phyloP scores from a whole-genome alignment of 2,329 filamentous ascomycete species.

The Biscogniauxia mediterranea region DNA sequence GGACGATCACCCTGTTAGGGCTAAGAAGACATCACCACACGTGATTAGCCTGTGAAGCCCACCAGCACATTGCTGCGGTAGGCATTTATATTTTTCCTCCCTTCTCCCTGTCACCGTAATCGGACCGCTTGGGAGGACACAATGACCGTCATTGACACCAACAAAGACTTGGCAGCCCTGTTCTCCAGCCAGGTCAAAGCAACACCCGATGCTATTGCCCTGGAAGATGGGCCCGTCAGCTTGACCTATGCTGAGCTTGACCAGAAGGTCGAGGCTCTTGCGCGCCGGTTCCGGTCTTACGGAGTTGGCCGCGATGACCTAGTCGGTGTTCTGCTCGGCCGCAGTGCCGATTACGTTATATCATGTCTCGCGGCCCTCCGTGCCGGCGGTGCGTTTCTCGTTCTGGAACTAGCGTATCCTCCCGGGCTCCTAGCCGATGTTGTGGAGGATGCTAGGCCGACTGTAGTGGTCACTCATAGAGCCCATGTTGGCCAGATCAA shows the following conservation, averaged over 20 bases:
- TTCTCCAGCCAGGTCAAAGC: conserved; percentile 66
- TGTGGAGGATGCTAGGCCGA: conserved; percentile 70
- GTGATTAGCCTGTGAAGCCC: neutral
- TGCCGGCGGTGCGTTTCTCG: conserved; percentile 76
- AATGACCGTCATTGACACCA: conserved; percentile 68
- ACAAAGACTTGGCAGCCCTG: conserved; percentile 70
- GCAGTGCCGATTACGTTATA: conserved; percentile 77
- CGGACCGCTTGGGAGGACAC: conserved; percentile 16
- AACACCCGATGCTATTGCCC: conserved; percentile 67
- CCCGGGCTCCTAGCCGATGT: conserved; percentile 72
- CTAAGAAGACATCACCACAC: neutral
- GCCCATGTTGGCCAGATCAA: conserved; percentile 66
- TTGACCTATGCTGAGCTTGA: conserved; percentile 76
- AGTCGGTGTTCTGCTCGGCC: conserved; percentile 72
- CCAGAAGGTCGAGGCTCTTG: conserved; percentile 62
- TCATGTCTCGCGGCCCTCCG: conserved; percentile 75
- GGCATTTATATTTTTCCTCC: neutral
- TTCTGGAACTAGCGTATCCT: conserved; percentile 77
- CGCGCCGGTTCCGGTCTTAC: conserved; percentile 60
- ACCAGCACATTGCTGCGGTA: neutral
- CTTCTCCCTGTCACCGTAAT: neutral
- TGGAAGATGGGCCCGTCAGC: conserved; percentile 66
- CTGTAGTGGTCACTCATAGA: conserved; percentile 66
- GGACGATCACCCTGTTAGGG: neutral
- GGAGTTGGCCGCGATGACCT: conserved; percentile 71